Base-by-base conservation (phyloP, 768 basidiomycete genomes). In the Pleurotus platypus region DNA sequence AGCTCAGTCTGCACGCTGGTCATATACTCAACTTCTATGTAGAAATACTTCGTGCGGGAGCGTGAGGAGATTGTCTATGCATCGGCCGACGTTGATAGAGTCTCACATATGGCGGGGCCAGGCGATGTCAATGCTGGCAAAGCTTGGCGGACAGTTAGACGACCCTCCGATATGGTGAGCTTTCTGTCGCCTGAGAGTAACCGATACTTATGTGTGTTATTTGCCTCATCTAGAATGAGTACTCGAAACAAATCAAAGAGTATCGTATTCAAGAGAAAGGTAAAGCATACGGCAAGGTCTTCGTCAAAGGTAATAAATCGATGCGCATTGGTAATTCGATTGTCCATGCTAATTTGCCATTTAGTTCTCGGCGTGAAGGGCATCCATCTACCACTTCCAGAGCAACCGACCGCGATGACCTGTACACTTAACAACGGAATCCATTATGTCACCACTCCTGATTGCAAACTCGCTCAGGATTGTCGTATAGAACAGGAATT, bases 351-450 rank as follows among this genome's bases (percentile, higher is more conserved):
- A 66, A 46, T n/a, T 11, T 30, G 2, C 16, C 24, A 43, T 50
- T 18, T 62, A 96, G 95, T 98, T 20, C 69, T 92, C 35, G 85
- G 87, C 37, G 78, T 94, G 57, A 89, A 82, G 63, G 82, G 80
- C 47, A 75, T 97, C 38, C 77, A 81, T 55, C 73, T 97, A 30
- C 94, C 95, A 0, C 62, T 98, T 27, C 95, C 94, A 0, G 72
- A 75, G n/a, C 79, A 91, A 60, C 72, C 82, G 0, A 94, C 94
- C 0, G 79, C 75, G 24, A 75, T 97, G 58, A 88, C 87, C 8
- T 92, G 92, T 69, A 93, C 92, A 0, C 78, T 98, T 60, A 97
- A 98, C 71, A 98, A 98, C 64, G 95, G 94, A 6, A 95, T 98
- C 49, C 94, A 97, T 70, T 94, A 89, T 61, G 95, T 98, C 37